phyloP scores from a whole-genome alignment of 371 early-diverging fungal species.

The Zancudomyces culisetae region DNA sequence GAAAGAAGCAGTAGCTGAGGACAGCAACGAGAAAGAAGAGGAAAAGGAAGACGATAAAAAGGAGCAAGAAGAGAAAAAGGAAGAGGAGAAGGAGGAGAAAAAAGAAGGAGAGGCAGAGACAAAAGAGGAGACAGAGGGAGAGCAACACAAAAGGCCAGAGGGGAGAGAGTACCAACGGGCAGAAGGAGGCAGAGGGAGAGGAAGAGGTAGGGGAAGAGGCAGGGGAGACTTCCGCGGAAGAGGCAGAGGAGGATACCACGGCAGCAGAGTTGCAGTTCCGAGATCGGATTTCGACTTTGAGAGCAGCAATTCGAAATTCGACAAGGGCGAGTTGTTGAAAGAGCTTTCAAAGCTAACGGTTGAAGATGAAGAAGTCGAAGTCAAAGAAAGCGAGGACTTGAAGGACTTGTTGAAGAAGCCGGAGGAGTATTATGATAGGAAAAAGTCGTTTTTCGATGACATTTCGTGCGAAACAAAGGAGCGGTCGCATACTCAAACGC shows the following conservation, averaged over 20 bases:
- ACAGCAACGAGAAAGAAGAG: too few species aligned
- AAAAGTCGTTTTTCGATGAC: constrained; percentile 84
- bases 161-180: constrained; percentile 14
- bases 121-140: constrained; percentile 11
- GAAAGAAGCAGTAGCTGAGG: too few species aligned
- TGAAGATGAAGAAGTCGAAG: constrained; percentile 4
- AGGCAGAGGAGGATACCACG: constrained; percentile 24
- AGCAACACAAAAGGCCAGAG: constrained; percentile 14
- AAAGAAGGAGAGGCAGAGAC: constrained; percentile 7
- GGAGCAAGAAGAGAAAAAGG: too few species aligned
- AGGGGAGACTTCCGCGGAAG: constrained; percentile 25
- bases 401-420: constrained; percentile 23
- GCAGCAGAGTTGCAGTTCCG: constrained; percentile 41
- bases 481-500: constrained; percentile 35
- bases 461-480: constrained; percentile 93
- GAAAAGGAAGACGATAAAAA: too few species aligned
- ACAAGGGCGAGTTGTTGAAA: constrained; percentile 56
- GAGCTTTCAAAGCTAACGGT: constrained; percentile 29
- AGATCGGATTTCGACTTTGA: constrained; percentile 88
- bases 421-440: constrained; percentile 46
- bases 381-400: background rate
- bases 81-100: too few species aligned
- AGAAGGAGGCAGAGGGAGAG: constrained; percentile 11
- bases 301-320: constrained; percentile 76
- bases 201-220: constrained; percentile 17